Evolutionary conservation across 2,329 filamentous ascomycete genomes (phyloP).

Genomic region (Aspergillus brasiliensis): DNA sequence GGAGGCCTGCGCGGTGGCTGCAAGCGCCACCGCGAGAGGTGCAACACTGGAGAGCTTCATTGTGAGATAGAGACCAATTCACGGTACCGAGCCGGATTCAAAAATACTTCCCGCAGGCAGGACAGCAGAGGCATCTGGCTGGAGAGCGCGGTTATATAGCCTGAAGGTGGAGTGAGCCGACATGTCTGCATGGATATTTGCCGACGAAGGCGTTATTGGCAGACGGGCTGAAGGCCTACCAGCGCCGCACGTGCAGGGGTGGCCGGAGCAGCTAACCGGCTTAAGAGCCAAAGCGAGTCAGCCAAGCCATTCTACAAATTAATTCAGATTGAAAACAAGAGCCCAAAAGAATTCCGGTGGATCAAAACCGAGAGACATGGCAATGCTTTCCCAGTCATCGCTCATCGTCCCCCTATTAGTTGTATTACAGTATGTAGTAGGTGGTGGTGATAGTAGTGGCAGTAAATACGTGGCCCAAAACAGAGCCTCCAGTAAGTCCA

Average conservation of each 20-base stretch:
- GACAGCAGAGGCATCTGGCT: not conserved
- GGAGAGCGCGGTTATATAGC: not conserved
- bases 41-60: constrained; percentile 69
- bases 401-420: constrained; percentile 16
- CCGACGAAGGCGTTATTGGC: not conserved
- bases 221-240: not conserved
- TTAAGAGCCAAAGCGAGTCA: too few species aligned
- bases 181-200: not conserved
- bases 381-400: not conserved
- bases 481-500: constrained; percentile 26
- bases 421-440: constrained; percentile 16
- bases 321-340: not conserved
- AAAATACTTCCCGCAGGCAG: not conserved
- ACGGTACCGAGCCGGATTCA: not conserved
- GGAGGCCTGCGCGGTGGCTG: constrained; percentile 65
- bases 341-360: not conserved
- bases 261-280: not conserved
- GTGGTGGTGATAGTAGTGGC: constrained; percentile 13
- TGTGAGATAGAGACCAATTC: not conserved
- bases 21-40: constrained; percentile 69
- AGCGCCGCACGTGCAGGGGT: constrained; percentile 2
- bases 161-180: not conserved
- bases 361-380: not conserved
- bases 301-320: not conserved
- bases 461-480: constrained; percentile 25